Evolutionary conservation across 2,329 filamentous ascomycete genomes (phyloP).

Genomic region (Pyricularia grisea): DNA sequence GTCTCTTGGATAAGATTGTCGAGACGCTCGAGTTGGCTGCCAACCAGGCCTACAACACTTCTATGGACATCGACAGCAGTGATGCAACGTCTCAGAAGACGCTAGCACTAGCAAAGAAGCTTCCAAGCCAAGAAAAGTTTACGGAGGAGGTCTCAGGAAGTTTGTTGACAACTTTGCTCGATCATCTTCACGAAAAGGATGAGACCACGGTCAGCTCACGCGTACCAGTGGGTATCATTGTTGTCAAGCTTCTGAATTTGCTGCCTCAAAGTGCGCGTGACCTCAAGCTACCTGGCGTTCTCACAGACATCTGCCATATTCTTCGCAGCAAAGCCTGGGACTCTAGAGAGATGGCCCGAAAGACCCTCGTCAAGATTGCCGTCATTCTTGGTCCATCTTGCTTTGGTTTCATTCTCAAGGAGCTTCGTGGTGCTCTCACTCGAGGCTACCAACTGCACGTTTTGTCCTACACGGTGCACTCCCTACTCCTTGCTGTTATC

Average conservation of each 20-base stretch:
- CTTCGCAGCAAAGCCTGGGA: conserved; percentile 82
- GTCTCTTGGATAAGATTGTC: conserved; percentile 70
- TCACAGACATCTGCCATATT: conserved; percentile 90
- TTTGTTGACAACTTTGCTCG: conserved; percentile 70
- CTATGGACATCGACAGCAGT: conserved; percentile 8
- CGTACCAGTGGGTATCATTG: conserved; percentile 79
- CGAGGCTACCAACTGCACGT: conserved; percentile 92
- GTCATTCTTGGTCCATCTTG: conserved; percentile 71
- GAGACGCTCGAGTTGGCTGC: conserved; percentile 60
- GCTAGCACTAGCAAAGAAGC: conserved; percentile 49
- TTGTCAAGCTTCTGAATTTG: conserved; percentile 77
- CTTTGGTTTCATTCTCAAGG: conserved; percentile 88
- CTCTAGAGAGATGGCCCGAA: conserved; percentile 81
- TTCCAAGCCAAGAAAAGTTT: conserved; percentile 60
- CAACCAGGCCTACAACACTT: conserved; percentile 17
- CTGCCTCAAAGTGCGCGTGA: conserved; percentile 66
- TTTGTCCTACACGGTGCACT: conserved; percentile 88
- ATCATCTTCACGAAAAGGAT: conserved; percentile 87
- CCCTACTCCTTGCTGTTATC: conserved; percentile 68
- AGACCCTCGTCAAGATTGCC: conserved; percentile 78
- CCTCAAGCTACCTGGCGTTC: conserved; percentile 66
- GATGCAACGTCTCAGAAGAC: conserved; percentile 29
- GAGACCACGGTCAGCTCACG: conserved; percentile 90
- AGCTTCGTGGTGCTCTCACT: conserved; percentile 72
- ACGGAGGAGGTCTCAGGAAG: conserved; percentile 61